Percentiles rank a stretch among this genome's conserved stretches.
Evolutionary conservation across 2,329 filamentous ascomycete species (phyloP).

Genomic region (Fusarium sp.): DNA sequence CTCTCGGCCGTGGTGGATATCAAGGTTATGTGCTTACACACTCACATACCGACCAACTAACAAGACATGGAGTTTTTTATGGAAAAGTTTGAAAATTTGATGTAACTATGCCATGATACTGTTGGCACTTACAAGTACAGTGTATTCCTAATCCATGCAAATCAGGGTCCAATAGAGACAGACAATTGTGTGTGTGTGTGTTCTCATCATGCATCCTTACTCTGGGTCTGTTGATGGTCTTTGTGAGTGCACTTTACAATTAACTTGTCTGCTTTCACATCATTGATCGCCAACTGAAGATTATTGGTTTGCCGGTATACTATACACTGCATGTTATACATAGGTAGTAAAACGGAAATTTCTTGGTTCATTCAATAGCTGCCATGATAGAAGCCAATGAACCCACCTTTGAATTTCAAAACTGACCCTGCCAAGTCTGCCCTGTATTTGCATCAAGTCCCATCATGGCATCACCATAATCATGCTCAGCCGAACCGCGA

Average conservation of each 20-base stretch:
- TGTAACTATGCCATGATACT: conserved; percentile 10
- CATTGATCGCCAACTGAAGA: not conserved
- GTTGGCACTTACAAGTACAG: conserved; percentile 1
- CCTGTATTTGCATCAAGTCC: conserved; percentile 5
- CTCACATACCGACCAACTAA: conserved; percentile 1
- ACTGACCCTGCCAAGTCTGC: conserved; percentile 25
- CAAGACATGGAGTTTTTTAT: conserved; percentile 31
- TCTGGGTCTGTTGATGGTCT: not conserved
- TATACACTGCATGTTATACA: not conserved
- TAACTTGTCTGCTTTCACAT: not conserved
- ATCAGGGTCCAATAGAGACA: conserved; percentile 27
- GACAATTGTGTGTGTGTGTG: not conserved
- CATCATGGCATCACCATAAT: conserved; percentile 21
- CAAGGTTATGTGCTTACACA: conserved; percentile 28
- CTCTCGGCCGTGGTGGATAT: conserved; percentile 22
- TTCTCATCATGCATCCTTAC: not conserved
- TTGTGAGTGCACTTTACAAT: not conserved
- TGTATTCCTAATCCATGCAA: conserved; percentile 3
- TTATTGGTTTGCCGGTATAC: not conserved
- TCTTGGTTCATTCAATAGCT: not conserved
- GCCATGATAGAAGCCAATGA: conserved; percentile 4
- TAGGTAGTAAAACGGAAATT: not conserved
- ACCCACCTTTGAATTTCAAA: not conserved
- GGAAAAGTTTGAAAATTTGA: conserved; percentile 30
- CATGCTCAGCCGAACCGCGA: not conserved